A percentile compares a stretch with the other conserved stretches of the same genome.
These are phyloP conservation scores for Ascosphaera acerosa DNA, from an alignment of 2,329 filamentous ascomycete genomes.

Conservation along the genomic window DNA sequence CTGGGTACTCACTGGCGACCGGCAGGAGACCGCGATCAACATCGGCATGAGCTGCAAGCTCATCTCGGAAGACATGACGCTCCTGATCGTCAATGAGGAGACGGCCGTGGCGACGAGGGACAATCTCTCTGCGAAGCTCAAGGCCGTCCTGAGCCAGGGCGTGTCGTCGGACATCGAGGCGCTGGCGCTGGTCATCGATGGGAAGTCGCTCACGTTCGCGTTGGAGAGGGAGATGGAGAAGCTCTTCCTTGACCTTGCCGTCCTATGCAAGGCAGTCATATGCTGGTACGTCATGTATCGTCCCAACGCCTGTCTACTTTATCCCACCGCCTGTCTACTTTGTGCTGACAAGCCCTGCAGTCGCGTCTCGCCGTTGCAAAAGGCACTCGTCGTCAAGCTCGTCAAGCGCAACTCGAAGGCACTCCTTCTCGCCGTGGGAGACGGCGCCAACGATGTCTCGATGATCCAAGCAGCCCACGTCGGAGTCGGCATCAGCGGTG, in stretches of 20 bases:
- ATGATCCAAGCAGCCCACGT: slow-evolving; percentile 99
- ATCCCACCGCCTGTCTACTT: too few species aligned
- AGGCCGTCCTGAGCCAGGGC: slow-evolving; percentile 66
- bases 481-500: slow-evolving; percentile 86
- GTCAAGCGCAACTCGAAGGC: slow-evolving; percentile 86
- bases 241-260: slow-evolving; percentile 70
- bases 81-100: slow-evolving; percentile 91
- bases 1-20: slow-evolving; percentile 91
- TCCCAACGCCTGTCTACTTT: too few species aligned
- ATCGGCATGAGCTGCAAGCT: slow-evolving; percentile 99
- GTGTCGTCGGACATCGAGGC: slow-evolving; percentile 40
- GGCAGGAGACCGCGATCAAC: slow-evolving; percentile 97
- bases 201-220: slow-evolving; percentile 80
- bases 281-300: slow-evolving; percentile 39
- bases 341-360: slow-evolving; percentile 17
- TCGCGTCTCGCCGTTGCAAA: slow-evolving; percentile 89
- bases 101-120: slow-evolving; percentile 50
- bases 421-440: slow-evolving; percentile 83
- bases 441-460: slow-evolving; percentile 96
- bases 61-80: slow-evolving; percentile 94
- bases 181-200: slow-evolving; percentile 80
- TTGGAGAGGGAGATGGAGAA: slow-evolving; percentile 87
- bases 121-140: slow-evolving; percentile 80
- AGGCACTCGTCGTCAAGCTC: slow-evolving; percentile 90
- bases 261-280: slow-evolving; percentile 97